Evolutionary conservation across 768 basidiomycete genomes (phyloP), one percentile per base, ranked within the genome.

Genomic region (Hypholoma fasciculare): DNA sequence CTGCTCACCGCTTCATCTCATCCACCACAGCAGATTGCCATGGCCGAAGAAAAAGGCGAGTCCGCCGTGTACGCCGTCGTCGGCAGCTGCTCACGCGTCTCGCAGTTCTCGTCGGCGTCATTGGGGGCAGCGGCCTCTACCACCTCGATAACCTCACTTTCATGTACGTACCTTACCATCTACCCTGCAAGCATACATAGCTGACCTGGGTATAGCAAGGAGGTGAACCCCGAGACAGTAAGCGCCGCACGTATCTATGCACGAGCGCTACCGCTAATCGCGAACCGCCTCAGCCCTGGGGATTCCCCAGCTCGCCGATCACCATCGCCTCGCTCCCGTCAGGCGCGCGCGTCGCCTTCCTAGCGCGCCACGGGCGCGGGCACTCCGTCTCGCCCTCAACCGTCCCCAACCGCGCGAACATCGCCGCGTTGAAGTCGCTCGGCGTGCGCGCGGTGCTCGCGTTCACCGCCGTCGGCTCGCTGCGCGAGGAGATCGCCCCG

Each of bases 391-490:
- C 82, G 14, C 96, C 96, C 2, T 90, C 94, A 6, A 69, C 81
- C 36, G 90, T 98, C 7, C 95, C 95, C 48, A 74, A 80, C 0
- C 87, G 92, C 52, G 96, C 96, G 62, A 99, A 98, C 81, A 94
- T 98, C 67, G 90, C 96, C 27, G 96, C 96, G 0, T 82, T 98
- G 68, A 98, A 98, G 74, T 88, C 86, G 42, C 81, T 98, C 63
- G 96, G 96, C 42, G 91, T 94, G 7, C 84, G 88, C 62, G 92
- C 87, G 49, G 85, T 98, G 69, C 78, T 98, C 63, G 94, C 95
- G 7, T 98, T 98, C 81, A 92, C 90, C 38, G 96, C 96, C 16
- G 96, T 98, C 46, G 96, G 96, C 26, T 95, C 92, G 8, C 82
- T 99, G 11, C 84, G 94, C 43, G 96, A 99, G 71, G 94, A 97